phyloP scores from a whole-genome alignment of 495 filamentous ascomycete genomes.

The Penicillium canariense region DNA sequence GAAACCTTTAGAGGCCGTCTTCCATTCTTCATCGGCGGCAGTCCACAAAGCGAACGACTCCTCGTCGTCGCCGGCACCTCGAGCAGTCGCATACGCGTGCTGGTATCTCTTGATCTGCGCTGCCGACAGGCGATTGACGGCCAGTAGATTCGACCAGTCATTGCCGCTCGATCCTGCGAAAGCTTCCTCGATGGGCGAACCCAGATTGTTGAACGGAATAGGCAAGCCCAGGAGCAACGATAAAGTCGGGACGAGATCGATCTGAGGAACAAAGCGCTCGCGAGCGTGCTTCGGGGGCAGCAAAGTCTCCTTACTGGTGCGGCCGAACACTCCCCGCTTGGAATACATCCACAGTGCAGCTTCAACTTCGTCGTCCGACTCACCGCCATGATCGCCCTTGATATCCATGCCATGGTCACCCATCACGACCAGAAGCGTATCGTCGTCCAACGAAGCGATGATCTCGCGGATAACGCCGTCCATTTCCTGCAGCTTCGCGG shows the following conservation, averaged over 20 bases:
- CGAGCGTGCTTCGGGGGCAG: conserved; percentile 72
- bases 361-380: conserved; percentile 91
- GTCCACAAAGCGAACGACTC: conserved; percentile 61
- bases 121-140: conserved; percentile 71
- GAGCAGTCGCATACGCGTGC: conserved; percentile 57
- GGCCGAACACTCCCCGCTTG: conserved; percentile 75
- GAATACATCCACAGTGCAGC: conserved; percentile 99
- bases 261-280: conserved; percentile 82
- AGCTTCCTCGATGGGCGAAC: conserved; percentile 88
- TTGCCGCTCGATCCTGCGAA: conserved; percentile 69
- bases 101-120: conserved; percentile 92
- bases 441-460: conserved; percentile 70
- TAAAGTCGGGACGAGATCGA: conserved; percentile 91
- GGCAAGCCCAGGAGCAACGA: conserved; percentile 84
- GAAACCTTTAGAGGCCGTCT: conserved; percentile 36
- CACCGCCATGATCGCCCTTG: conserved; percentile 96
- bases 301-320: conserved; percentile 57
- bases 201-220: conserved; percentile 97
- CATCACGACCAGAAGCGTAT: conserved; percentile 91
- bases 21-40: conserved; percentile 48
- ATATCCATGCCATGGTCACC: conserved; percentile 98
- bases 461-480: conserved; percentile 71
- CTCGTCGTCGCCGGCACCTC: conserved; percentile 59
- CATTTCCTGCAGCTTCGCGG: conserved; percentile 88
- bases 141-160: conserved; percentile 71